Evolutionary conservation across 73 alveolate species (phyloP).

Genomic region (Stentor coeruleus): DNA sequence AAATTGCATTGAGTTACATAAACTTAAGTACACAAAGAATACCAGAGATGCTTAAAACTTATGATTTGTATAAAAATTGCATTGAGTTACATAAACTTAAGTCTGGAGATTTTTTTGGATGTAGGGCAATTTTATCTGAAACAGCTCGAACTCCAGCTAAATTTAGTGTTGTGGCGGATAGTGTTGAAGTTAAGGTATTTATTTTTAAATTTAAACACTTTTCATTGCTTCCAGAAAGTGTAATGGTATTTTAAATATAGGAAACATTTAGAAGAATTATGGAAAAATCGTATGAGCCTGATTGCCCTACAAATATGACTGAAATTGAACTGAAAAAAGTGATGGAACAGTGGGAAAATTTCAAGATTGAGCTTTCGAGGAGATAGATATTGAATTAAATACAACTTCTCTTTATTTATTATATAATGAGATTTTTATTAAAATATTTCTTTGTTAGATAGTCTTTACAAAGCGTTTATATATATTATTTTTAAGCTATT

Average conservation of each 20-base stretch:
- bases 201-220: neutral
- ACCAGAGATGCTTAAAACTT: neutral
- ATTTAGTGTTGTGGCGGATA: slow-evolving; percentile 25
- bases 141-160: neutral
- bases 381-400: too few species aligned
- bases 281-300: slow-evolving; percentile 3
- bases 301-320: slow-evolving; percentile 12
- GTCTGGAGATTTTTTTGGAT: slow-evolving; percentile 18
- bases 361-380: neutral
- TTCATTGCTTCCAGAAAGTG: neutral
- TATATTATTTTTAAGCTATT: too few species aligned
- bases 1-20: neutral
- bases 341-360: neutral
- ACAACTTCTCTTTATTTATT: too few species aligned
- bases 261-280: neutral
- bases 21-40: neutral
- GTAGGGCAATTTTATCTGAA: neutral
- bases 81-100: neutral
- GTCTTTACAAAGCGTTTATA: too few species aligned
- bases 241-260: neutral
- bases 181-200: slow-evolving; percentile 1
- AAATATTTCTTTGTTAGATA: too few species aligned
- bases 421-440: too few species aligned
- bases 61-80: neutral
- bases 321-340: neutral